Evolutionary conservation across 176 grass and related monocot species (phyloP).

Genomic region (Saccharum officinarum): DNA sequence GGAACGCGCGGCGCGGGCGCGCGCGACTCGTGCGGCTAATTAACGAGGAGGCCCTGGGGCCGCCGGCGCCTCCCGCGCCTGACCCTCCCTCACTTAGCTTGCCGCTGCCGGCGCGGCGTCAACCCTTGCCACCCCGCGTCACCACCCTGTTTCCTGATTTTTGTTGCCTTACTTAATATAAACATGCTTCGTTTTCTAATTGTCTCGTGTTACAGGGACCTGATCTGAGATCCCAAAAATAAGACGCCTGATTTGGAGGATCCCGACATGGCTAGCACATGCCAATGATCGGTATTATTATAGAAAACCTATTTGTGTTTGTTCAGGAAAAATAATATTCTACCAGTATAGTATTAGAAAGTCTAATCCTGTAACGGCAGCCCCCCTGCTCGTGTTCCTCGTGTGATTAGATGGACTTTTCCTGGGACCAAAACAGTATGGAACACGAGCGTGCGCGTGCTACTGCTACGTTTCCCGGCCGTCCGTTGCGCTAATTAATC

Average conservation of each 20-base stretch:
- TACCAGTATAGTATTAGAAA: background rate
- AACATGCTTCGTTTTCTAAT: background rate
- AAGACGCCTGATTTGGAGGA: background rate
- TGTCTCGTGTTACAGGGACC: background rate
- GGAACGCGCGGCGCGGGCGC: slow-evolving; percentile 25
- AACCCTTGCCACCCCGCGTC: background rate
- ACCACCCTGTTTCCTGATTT: background rate
- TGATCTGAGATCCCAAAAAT: background rate
- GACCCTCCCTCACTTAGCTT: background rate
- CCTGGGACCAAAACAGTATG: background rate
- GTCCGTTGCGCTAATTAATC: background rate
- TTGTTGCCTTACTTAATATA: background rate
- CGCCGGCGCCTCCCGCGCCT: background rate
- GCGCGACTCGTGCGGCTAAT: slow-evolving; percentile 14
- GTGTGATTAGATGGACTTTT: background rate
- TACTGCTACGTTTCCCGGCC: background rate
- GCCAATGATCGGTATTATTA: background rate
- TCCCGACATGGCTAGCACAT: background rate
- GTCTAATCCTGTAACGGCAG: background rate
- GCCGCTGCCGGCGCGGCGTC: slow-evolving; percentile 11
- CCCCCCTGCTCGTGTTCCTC: background rate
- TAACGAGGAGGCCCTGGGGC: background rate
- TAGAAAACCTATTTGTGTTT: background rate
- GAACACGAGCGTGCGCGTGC: background rate
- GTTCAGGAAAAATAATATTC: background rate